Base-by-base conservation (phyloP, 371 early-diverging fungal species). In the Rhizopus arrhizus region DNA sequence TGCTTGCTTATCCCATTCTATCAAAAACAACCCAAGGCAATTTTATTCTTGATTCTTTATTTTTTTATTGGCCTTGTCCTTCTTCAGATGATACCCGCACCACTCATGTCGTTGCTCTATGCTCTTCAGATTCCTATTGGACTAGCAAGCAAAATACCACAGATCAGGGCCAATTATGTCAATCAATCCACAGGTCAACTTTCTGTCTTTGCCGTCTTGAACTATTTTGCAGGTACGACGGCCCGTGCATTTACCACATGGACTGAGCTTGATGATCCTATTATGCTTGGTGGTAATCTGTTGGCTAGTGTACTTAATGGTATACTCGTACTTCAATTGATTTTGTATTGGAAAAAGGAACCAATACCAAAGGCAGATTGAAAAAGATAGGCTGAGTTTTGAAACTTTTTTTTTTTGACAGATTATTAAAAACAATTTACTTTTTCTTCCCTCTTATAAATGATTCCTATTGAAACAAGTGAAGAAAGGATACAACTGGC, bases 211-310 rank as follows among this genome's bases (percentile, higher is more conserved):
- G 89, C 98, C 0, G 85, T 92, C 12, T 83, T 92, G 62, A 88
- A 91, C 72, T 91, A 89, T 66, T 91, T 92, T 67, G 73, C 85
- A 3, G 98, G 98, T 31, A 84, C 89, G 1, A 75, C 86, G 4
- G 97, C 97, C 4, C 85, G 98, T 54, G 82, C 96, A 5, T 94
- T 90, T 66, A 98, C 98, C 5, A 96, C 97, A 4, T 59, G 92
- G 69, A 86, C 90, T 42, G 96, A 96, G 76, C 84, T 95, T 8
- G 83, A 92, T 51, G 95, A 96, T 68, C 61, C 75, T 43, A 52
- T 91, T 33, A 85, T 94, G 67, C 68, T 97, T 28, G 64, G 83
- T 5, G 88, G 91, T 29, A 86, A 83, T 59, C 53, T 91, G 11
- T 62, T 91, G 53, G 91, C 93, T 13, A 81, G 88, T 3, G 28